Percentiles rank a stretch among this genome's conserved stretches.
Conservation (phyloP, 306 rosid species). For the Cyamopsis tetragonoloba region DNA sequence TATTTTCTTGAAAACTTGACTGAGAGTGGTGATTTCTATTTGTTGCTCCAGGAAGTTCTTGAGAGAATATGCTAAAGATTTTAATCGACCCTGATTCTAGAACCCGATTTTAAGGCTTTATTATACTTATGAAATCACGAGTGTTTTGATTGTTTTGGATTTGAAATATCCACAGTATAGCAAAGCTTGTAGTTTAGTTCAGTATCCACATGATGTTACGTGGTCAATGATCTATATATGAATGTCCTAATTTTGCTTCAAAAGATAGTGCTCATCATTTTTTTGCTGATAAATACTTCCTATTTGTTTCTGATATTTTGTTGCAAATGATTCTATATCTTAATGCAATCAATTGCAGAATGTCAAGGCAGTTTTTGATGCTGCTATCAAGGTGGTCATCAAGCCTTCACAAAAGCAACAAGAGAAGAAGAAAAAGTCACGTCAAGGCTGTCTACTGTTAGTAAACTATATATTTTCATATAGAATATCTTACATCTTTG, state of each 20-base stretch:
- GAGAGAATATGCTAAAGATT: neutral
- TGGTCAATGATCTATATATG: neutral
- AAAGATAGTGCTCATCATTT: neutral
- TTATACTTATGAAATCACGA: too few species aligned
- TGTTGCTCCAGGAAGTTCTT: neutral
- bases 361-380: constrained; percentile 86
- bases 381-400: constrained; percentile 86
- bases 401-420: constrained; percentile 83
- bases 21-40: neutral
- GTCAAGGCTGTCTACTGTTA: constrained; percentile 70
- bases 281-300: neutral
- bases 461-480: constrained; percentile 36
- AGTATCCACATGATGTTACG: neutral
- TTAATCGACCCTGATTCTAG: neutral
- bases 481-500: constrained; percentile 2
- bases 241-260: neutral
- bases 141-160: neutral
- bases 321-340: neutral
- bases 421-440: constrained; percentile 70
- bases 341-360: constrained; percentile 53
- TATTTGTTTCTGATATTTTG: neutral
- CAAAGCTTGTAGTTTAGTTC: neutral
- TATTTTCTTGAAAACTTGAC: neutral
- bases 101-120: too few species aligned
- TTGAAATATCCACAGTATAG: neutral